phyloP scores from a whole-genome alignment of 805 yeast genomes.

The Lachancea sp. region DNA sequence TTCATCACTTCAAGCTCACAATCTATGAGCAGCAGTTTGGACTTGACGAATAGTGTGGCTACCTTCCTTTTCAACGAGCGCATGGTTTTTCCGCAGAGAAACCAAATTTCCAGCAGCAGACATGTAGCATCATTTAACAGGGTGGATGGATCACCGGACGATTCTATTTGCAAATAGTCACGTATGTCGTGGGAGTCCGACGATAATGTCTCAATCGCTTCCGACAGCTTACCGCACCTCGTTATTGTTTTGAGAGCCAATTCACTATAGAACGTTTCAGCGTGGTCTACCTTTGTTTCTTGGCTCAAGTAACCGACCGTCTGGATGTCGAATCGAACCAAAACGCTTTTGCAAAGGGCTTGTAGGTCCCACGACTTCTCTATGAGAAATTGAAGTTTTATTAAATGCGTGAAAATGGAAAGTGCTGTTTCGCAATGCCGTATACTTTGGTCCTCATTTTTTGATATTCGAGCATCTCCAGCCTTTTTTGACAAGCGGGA shows the following conservation, averaged over 20 bases:
- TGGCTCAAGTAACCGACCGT: conserved; percentile 3
- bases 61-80: conserved; percentile 37
- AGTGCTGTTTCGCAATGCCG: conserved; percentile 25
- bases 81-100: conserved; percentile 16
- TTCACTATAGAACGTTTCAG: conserved; percentile 43
- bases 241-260: conserved; percentile 48
- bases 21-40: conserved; percentile 60
- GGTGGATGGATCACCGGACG: conserved; percentile 20
- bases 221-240: conserved; percentile 38
- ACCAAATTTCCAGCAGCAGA: conserved; percentile 24
- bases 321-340: conserved; percentile 22
- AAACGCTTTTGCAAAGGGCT: conserved; percentile 25
- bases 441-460: conserved; percentile 13
- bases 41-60: conserved; percentile 55
- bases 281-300: conserved; percentile 3
- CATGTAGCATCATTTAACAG: conserved; percentile 45
- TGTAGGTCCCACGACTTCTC: conserved; percentile 32
- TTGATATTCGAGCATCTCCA: not conserved
- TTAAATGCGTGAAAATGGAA: conserved; percentile 24
- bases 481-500: not conserved
- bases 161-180: conserved; percentile 16
- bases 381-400: conserved; percentile 24
- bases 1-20: conserved; percentile 44
- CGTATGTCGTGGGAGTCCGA: conserved; percentile 14
- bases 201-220: conserved; percentile 17